Percentiles rank a stretch among this genome's conserved stretches.
phyloP scores from a whole-genome alignment of 2,329 filamentous ascomycete genomes.

The Botrytis hyacinthi region DNA sequence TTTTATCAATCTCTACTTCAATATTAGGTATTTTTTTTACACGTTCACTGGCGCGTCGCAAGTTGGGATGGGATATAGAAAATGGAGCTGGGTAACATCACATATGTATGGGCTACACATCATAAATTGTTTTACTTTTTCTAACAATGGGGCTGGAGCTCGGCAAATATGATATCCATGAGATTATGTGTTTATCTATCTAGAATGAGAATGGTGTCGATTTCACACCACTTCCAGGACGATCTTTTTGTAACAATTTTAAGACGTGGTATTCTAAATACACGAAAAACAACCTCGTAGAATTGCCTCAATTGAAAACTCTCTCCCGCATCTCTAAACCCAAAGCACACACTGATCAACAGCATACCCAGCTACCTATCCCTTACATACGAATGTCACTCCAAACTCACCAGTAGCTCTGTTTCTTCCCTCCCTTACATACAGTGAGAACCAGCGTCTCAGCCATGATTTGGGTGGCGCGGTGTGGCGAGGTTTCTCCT shows the following conservation, averaged over 20 bases:
- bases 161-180: background rate
- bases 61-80: background rate
- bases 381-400: background rate
- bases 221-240: background rate
- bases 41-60: background rate
- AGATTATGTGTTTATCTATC: too few relatives aligned
- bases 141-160: background rate
- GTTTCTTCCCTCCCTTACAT: background rate
- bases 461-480: background rate
- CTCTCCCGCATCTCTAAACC: background rate
- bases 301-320: background rate
- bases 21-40: background rate
- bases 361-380: background rate
- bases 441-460: background rate
- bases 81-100: background rate
- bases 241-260: background rate
- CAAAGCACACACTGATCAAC: background rate
- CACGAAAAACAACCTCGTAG: too few relatives aligned
- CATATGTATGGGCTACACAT: background rate
- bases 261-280: background rate
- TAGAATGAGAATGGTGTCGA: background rate
- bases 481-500: background rate
- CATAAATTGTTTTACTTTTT: background rate
- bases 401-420: background rate
- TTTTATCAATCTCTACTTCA: background rate